Evolutionary conservation across 306 rosid species (phyloP).

Genomic region (Myrica gale): DNA sequence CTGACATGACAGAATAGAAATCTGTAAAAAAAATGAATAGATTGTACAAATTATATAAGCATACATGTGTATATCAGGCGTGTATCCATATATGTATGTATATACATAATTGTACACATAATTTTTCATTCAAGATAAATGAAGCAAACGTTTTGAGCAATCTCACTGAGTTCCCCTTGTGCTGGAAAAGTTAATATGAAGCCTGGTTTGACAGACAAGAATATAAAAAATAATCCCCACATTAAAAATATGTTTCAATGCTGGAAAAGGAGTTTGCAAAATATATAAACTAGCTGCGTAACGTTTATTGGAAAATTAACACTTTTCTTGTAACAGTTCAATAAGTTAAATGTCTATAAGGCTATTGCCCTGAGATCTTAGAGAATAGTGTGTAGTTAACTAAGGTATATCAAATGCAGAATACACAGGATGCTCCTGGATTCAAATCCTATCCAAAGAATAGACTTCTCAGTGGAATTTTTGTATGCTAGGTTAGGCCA

Average conservation of each 20-base stretch:
- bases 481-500: not conserved
- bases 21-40: conserved; percentile 47
- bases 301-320: too few species aligned
- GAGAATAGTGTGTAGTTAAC: not conserved
- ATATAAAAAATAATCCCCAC: not conserved
- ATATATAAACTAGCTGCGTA: too few species aligned
- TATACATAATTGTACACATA: too few species aligned
- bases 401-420: not conserved
- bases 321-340: not conserved
- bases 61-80: not conserved
- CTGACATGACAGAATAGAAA: conserved; percentile 94
- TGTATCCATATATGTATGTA: too few species aligned
- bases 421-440: not conserved
- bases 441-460: conserved; percentile 11
- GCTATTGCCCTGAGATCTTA: not conserved
- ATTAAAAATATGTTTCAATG: too few species aligned
- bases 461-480: not conserved
- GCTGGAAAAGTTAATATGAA: not conserved
- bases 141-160: not conserved
- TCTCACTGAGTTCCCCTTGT: conserved; percentile 4
- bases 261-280: too few species aligned
- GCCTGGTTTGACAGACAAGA: not conserved
- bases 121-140: too few species aligned
- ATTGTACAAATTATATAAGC: not conserved
- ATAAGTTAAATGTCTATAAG: not conserved